Percentiles rank a stretch among this genome's conserved stretches.
These are phyloP conservation scores for Daedaleopsis nitida DNA, from an alignment of 768 basidiomycete species.

Conservation along the genomic window DNA sequence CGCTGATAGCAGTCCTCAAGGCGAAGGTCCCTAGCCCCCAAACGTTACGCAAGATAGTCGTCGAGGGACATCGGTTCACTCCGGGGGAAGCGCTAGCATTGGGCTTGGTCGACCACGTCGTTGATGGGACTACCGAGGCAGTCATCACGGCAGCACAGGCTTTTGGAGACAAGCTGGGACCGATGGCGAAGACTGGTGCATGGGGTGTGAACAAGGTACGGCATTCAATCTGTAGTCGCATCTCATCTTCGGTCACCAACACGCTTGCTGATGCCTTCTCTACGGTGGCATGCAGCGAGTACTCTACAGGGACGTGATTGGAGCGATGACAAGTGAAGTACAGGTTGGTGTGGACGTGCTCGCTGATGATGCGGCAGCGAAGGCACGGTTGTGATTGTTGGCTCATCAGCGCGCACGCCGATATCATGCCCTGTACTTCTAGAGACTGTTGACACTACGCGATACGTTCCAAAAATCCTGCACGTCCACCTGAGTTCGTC, in stretches of 20 bases:
- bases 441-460: too few species aligned
- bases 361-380: slow-evolving; percentile 53
- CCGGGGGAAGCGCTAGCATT: slow-evolving; percentile 66
- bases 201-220: slow-evolving; percentile 76
- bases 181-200: slow-evolving; percentile 57
- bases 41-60: slow-evolving; percentile 67
- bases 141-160: slow-evolving; percentile 67
- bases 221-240: neutral
- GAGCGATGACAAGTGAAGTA: slow-evolving; percentile 38
- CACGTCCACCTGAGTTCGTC: too few species aligned
- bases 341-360: slow-evolving; percentile 34
- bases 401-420: neutral
- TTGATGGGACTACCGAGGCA: slow-evolving; percentile 56
- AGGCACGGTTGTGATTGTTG: slow-evolving; percentile 39
- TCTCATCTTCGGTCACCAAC: neutral
- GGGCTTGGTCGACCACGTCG: slow-evolving; percentile 73
- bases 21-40: slow-evolving; percentile 64
- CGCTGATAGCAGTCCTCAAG: slow-evolving; percentile 62
- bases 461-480: too few species aligned
- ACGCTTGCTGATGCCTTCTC: neutral
- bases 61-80: slow-evolving; percentile 81
- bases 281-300: slow-evolving; percentile 40
- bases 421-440: too few species aligned
- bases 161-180: slow-evolving; percentile 55
- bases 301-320: slow-evolving; percentile 57